These are phyloP conservation scores for Bolboschoenoplectus hybrid DNA, from an alignment of 202 grass and related monocot species.

Conservation along the genomic window DNA sequence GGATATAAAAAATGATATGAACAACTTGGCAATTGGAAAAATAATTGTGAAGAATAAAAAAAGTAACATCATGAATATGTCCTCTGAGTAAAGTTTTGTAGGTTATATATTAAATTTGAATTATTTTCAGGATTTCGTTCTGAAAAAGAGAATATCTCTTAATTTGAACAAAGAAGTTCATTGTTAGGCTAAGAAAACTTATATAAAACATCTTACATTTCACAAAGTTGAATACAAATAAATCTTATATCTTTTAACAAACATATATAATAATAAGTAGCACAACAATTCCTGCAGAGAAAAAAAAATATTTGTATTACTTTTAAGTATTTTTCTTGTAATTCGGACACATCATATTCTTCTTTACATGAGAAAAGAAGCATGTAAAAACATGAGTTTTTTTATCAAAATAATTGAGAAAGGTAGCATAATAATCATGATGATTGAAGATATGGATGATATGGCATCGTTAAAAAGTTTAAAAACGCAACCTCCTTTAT, in stretches of 20 bases:
- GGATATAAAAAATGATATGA: background rate
- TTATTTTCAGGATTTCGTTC: background rate
- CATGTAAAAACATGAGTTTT: too few relatives aligned
- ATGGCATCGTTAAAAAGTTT: too few relatives aligned
- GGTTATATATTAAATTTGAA: background rate
- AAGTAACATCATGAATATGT: background rate
- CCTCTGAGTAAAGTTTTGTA: background rate
- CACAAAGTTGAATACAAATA: background rate
- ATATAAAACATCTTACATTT: background rate
- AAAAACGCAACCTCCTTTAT: too few relatives aligned
- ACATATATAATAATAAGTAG: background rate
- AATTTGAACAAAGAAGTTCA: background rate
- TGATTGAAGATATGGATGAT: too few relatives aligned
- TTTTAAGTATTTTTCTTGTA: too few relatives aligned
- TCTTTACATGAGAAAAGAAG: too few relatives aligned
- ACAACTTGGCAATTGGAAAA: background rate
- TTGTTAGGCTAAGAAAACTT: background rate
- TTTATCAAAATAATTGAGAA: too few relatives aligned
- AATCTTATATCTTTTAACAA: background rate
- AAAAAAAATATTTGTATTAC: too few relatives aligned
- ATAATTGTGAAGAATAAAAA: background rate
- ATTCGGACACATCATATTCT: too few relatives aligned
- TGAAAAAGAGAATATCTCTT: background rate
- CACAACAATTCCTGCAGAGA: background rate
- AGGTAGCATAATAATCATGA: too few relatives aligned